Conservation (phyloP, 2,329 filamentous ascomycete species). For the Sclerotinia nivalis region DNA sequence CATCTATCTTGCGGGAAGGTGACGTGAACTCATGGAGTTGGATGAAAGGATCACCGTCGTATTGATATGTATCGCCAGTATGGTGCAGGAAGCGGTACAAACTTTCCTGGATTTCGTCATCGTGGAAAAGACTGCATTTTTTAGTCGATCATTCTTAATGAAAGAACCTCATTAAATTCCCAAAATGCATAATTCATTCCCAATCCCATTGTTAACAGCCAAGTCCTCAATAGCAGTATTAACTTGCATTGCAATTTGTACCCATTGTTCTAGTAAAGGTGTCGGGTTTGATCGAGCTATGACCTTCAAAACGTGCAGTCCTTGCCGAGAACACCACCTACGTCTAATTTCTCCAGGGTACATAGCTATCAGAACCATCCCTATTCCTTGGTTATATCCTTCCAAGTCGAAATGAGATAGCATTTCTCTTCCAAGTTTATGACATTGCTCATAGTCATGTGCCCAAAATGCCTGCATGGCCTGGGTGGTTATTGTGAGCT, state of each 20-base stretch:
- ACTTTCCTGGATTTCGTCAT: background rate
- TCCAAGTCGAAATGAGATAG: background rate
- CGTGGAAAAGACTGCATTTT: background rate
- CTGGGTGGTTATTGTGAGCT: background rate
- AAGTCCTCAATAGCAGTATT: background rate
- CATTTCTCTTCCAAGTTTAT: background rate
- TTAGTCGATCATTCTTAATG: background rate
- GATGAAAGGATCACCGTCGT: background rate
- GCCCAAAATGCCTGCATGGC: background rate
- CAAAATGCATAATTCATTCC: background rate
- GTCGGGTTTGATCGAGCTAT: background rate
- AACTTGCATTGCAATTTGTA: background rate
- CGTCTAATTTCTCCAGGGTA: slow-evolving; percentile 6
- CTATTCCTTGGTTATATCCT: slow-evolving; percentile 11
- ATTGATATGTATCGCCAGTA: background rate
- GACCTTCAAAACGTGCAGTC: background rate
- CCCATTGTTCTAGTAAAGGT: background rate
- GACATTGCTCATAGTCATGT: background rate
- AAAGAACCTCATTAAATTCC: background rate
- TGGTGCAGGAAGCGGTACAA: too few species aligned
- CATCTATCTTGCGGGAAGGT: background rate
- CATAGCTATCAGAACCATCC: slow-evolving; percentile 1
- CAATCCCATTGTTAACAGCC: background rate
- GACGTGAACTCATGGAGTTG: background rate
- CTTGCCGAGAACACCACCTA: slow-evolving; percentile 7